Percentiles rank a stretch among this genome's conserved stretches.
These are phyloP conservation scores for Sporothrix brunneoviolacea DNA, from an alignment of 2,329 filamentous ascomycete genomes.

Conservation along the genomic window DNA sequence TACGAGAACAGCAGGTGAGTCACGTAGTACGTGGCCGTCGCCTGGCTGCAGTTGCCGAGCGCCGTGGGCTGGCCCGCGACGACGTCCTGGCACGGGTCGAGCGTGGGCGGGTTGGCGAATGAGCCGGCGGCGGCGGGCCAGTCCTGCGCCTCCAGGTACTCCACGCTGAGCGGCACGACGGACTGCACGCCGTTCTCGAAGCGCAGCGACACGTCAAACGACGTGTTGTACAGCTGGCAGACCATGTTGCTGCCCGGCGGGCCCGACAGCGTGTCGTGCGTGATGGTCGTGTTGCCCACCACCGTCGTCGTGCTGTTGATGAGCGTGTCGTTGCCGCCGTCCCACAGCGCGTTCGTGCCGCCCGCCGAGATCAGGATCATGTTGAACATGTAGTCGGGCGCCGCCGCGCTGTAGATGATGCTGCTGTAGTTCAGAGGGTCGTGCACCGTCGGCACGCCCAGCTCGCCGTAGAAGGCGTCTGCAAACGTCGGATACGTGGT, in stretches of 20 bases:
- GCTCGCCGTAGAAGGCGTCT: conserved; percentile 12
- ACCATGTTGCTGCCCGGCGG: conserved; percentile 10
- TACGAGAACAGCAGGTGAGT: conserved; percentile 10
- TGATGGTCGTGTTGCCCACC: neutral
- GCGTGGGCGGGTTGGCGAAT: neutral
- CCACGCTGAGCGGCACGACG: neutral
- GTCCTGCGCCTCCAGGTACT: neutral
- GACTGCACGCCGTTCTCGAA: conserved; percentile 11
- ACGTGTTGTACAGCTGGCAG: conserved; percentile 17
- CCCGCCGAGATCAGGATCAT: conserved; percentile 4
- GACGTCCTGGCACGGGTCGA: neutral
- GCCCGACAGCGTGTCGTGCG: neutral
- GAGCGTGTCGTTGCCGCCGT: neutral
- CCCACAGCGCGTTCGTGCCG: conserved; percentile 4
- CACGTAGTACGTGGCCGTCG: neutral
- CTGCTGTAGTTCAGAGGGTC: neutral
- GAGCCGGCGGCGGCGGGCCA: conserved; percentile 12
- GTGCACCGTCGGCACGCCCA: neutral
- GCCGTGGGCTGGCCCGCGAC: neutral
- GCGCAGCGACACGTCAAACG: conserved; percentile 5
- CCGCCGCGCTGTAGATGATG: conserved; percentile 4
- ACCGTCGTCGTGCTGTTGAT: conserved; percentile 5
- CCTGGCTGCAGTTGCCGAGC: conserved; percentile 3
- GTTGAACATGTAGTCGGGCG: conserved; percentile 11
- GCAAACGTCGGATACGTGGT: neutral